Conservation (phyloP, 176 grass and related monocot species). For the Phoenix dactylifera region DNA sequence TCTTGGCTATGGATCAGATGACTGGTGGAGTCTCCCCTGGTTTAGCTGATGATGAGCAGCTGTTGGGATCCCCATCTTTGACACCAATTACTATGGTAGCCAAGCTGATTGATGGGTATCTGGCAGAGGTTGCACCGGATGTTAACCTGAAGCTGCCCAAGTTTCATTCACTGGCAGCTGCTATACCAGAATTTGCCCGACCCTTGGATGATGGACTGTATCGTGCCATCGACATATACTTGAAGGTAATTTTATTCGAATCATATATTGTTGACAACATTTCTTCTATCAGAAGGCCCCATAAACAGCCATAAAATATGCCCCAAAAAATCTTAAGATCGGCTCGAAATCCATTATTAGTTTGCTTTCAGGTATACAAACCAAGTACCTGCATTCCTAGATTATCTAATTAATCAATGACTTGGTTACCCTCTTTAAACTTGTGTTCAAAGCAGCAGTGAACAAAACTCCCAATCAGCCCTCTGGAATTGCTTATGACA, state of each 20-base stretch:
- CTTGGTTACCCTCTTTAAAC: too few relatives aligned
- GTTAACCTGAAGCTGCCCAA: slow-evolving; percentile 50
- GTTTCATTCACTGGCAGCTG: slow-evolving; percentile 55
- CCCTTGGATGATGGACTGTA: slow-evolving; percentile 70
- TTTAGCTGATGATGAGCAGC: slow-evolving; percentile 39
- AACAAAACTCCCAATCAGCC: too few relatives aligned
- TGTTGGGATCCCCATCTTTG: slow-evolving; percentile 53
- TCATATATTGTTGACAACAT: too few relatives aligned
- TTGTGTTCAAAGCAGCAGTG: too few relatives aligned
- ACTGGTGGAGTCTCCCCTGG: slow-evolving; percentile 46
- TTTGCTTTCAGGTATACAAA: background rate
- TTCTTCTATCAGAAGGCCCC: too few relatives aligned
- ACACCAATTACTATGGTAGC: slow-evolving; percentile 47
- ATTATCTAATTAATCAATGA: too few relatives aligned
- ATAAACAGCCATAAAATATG: too few relatives aligned
- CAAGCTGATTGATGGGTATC: slow-evolving; percentile 69
- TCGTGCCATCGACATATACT: slow-evolving; percentile 78
- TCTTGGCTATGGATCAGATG: slow-evolving; percentile 66
- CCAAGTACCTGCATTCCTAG: too few relatives aligned
- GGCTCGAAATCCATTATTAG: too few relatives aligned
- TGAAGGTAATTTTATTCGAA: slow-evolving; percentile 38
- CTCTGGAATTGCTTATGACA: too few relatives aligned
- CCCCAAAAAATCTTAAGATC: too few relatives aligned
- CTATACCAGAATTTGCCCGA: slow-evolving; percentile 72
- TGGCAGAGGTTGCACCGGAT: slow-evolving; percentile 90